These are phyloP conservation scores for Ligustrum vulgare DNA, from an alignment of 257 asterid genomes.

Conservation along the genomic window DNA sequence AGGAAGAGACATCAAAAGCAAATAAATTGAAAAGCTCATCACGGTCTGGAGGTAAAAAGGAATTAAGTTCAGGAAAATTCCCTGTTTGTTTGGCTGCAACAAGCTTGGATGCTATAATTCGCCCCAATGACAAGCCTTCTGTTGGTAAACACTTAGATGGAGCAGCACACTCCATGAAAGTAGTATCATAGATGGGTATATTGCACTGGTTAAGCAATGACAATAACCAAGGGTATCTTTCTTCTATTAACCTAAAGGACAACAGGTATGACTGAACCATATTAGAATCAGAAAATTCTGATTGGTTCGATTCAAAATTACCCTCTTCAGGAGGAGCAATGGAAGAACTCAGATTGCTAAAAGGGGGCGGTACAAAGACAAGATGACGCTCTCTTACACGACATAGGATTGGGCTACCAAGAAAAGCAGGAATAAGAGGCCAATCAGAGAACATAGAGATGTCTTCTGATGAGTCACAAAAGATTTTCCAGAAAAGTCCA, in stretches of 20 bases:
- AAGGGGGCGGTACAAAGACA: conserved; percentile 69
- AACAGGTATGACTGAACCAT: conserved; percentile 40
- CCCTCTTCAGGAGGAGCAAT: conserved; percentile 37
- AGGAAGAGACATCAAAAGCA: conserved; percentile 65
- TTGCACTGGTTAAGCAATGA: conserved; percentile 80
- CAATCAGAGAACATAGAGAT: conserved; percentile 82
- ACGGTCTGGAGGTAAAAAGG: conserved; percentile 57
- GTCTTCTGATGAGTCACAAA: conserved; percentile 63
- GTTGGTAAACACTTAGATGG: conserved; percentile 68
- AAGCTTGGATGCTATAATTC: conserved; percentile 67
- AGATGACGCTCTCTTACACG: conserved; percentile 80
- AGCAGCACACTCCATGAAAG: conserved; percentile 81
- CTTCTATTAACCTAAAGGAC: conserved; percentile 51
- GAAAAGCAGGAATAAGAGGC: conserved; percentile 97
- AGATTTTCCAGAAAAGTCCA: conserved; percentile 81
- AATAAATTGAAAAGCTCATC: conserved; percentile 72
- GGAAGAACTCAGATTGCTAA: conserved; percentile 30
- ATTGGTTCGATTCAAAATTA: conserved; percentile 38
- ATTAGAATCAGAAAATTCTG: conserved; percentile 42
- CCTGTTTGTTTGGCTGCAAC: conserved; percentile 86
- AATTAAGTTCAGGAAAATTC: conserved; percentile 62
- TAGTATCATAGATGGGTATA: conserved; percentile 75
- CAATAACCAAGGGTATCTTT: conserved; percentile 79
- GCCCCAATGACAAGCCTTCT: conserved; percentile 71
- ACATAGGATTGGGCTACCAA: conserved; percentile 91